Percentiles rank a stretch among this genome's conserved stretches.
phyloP scores from a whole-genome alignment of 805 yeast species.

The Metschnikowia amazonensis region DNA sequence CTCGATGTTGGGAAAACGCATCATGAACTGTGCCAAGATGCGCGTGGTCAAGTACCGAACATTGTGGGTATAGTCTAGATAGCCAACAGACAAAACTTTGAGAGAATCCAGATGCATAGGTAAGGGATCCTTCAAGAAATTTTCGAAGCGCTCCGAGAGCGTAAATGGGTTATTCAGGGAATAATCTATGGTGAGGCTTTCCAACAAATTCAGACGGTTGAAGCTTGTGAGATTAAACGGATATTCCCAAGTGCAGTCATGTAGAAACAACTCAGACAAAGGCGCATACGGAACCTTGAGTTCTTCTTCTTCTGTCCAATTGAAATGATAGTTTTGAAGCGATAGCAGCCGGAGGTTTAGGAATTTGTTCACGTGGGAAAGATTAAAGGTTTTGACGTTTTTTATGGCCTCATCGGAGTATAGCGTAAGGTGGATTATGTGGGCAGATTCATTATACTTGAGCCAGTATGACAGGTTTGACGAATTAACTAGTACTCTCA shows the following conservation, averaged over 20 bases:
- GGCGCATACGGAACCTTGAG: constrained; percentile 14
- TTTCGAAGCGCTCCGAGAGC: constrained; percentile 35
- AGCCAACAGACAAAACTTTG: constrained; percentile 12
- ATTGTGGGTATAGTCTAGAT: constrained; percentile 14
- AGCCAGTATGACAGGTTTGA: constrained; percentile 41
- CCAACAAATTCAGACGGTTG: constrained; percentile 25
- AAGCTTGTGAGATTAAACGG: constrained; percentile 45
- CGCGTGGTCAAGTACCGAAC: constrained; percentile 14
- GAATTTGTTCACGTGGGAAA: constrained; percentile 43
- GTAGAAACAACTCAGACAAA: constrained; percentile 27
- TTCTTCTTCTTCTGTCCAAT: constrained; percentile 31
- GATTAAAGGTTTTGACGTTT: constrained; percentile 34
- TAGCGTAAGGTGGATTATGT: constrained; percentile 23
- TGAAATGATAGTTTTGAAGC: constrained; percentile 41
- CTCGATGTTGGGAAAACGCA: constrained; percentile 17
- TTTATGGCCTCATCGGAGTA: constrained; percentile 21
- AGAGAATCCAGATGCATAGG: constrained; percentile 17
- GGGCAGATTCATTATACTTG: constrained; percentile 27
- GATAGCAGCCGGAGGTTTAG: constrained; percentile 28
- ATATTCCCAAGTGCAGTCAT: constrained; percentile 54
- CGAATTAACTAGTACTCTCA: constrained; percentile 27
- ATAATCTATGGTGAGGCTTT: constrained; percentile 23
- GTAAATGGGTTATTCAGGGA: constrained; percentile 30
- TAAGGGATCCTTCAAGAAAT: constrained; percentile 24
- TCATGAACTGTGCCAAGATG: constrained; percentile 13